A percentile compares a stretch with the other conserved stretches of the same genome.
These are phyloP conservation scores for Plasmodium berghei DNA, from an alignment of 169 alveolate genomes.

Conservation along the genomic window DNA sequence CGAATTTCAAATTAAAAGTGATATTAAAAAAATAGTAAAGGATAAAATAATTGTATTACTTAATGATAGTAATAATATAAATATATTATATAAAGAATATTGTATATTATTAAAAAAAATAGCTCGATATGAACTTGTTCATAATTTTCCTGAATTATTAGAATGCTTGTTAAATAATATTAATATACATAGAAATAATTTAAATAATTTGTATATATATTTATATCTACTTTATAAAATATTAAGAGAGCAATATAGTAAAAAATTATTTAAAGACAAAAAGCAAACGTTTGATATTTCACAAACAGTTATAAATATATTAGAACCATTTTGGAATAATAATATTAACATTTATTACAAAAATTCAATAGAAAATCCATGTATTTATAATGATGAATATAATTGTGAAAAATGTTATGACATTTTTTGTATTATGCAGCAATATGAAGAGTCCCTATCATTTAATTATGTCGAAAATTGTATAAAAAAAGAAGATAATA, in stretches of 20 bases:
- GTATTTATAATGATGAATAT: conserved; percentile 35
- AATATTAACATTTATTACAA: conserved; percentile 17
- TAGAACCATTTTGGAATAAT: conserved; percentile 65
- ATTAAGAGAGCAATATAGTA: conserved; percentile 58
- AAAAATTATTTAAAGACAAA: conserved; percentile 68
- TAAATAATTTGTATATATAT: conserved; percentile 19
- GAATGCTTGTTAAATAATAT: conserved; percentile 33
- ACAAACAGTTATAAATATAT: conserved; percentile 16
- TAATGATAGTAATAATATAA: conserved; percentile 4
- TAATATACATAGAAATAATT: conserved; percentile 13
- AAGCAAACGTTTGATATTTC: conserved; percentile 59
- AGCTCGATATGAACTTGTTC: conserved; percentile 67
- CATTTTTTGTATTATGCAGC: conserved; percentile 8
- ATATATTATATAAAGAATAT: conserved; percentile 31
- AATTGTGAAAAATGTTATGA: conserved; percentile 31
- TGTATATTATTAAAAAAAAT: conserved; percentile 39
- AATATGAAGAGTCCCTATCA: conserved; percentile 10
- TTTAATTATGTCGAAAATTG: background rate
- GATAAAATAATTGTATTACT: conserved; percentile 27
- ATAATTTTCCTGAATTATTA: conserved; percentile 45
- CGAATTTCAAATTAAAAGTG: conserved; percentile 9
- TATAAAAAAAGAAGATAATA: no score
- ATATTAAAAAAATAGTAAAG: conserved; percentile 33
- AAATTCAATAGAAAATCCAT: background rate
- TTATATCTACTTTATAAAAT: conserved; percentile 48